Percentiles rank a stretch among this genome's conserved stretches.
Evolutionary conservation across 345 rosid genomes (phyloP).

Genomic region (Heritiera littoralis): DNA sequence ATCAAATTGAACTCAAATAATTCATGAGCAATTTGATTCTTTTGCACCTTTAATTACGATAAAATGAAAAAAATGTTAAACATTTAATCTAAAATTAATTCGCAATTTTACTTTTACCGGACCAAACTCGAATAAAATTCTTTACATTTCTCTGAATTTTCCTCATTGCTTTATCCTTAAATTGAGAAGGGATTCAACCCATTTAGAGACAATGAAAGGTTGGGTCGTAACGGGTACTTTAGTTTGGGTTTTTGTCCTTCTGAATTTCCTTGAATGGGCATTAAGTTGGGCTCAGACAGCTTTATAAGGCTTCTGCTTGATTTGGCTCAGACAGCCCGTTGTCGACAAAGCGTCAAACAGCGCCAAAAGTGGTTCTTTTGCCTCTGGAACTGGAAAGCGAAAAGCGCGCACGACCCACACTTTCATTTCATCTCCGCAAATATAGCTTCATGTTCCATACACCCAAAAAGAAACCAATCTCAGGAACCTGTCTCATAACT

Average conservation of each 20-base stretch:
- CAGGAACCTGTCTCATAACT: neutral
- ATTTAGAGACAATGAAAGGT: neutral
- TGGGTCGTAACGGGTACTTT: neutral
- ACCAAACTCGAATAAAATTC: too few species aligned
- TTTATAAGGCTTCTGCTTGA: neutral
- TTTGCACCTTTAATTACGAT: too few species aligned
- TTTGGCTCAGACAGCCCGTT: neutral
- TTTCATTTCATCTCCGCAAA: neutral
- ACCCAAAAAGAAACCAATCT: neutral
- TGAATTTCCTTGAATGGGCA: neutral
- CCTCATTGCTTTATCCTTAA: neutral
- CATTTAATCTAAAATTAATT: too few species aligned
- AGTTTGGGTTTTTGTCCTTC: neutral
- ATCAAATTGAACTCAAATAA: too few species aligned
- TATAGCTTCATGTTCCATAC: neutral
- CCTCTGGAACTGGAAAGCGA: neutral
- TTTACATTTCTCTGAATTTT: too few species aligned
- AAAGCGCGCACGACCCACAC: slow-evolving; percentile 12
- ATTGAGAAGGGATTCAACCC: neutral
- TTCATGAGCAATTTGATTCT: too few species aligned
- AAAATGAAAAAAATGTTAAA: too few species aligned
- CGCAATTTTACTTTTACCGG: too few species aligned
- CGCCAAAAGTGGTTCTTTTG: neutral
- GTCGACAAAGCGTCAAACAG: neutral
- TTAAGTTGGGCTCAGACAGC: neutral